Evolutionary conservation across 2,329 filamentous ascomycete genomes (phyloP).

Genomic region (Ophiostoma ulmi): DNA sequence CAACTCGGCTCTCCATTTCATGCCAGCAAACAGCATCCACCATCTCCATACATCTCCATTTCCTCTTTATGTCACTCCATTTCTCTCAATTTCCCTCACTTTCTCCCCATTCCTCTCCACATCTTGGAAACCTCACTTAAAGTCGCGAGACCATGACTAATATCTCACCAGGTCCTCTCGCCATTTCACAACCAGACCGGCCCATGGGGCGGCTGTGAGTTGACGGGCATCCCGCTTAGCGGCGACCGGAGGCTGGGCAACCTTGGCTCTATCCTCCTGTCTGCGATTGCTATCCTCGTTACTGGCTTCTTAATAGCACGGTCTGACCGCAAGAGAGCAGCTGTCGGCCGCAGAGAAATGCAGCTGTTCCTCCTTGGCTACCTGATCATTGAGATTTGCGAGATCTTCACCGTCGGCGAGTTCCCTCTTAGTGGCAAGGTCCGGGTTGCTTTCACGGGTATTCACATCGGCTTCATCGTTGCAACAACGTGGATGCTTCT

Average conservation of each 20-base stretch:
- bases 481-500: conserved; percentile 87
- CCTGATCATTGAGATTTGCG: conserved; percentile 83
- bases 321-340: conserved; percentile 86
- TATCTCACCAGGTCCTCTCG: conserved; percentile 55
- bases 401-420: conserved; percentile 91
- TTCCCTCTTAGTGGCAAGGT: conserved; percentile 70
- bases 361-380: conserved; percentile 87
- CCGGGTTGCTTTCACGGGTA: conserved; percentile 76
- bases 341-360: conserved; percentile 94
- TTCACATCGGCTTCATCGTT: conserved; percentile 84
- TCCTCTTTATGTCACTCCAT: background rate
- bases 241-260: conserved; percentile 67
- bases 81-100: background rate
- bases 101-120: conserved; percentile 8
- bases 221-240: conserved; percentile 69
- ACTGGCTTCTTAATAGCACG: conserved; percentile 65
- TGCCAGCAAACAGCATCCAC: background rate
- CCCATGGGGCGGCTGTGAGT: conserved; percentile 63
- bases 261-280: conserved; percentile 84
- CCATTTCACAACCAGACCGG: conserved; percentile 54
- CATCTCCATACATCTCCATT: conserved; percentile 4
- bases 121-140: background rate
- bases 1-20: background rate
- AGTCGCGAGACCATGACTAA: conserved; percentile 15
- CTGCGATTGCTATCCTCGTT: conserved; percentile 67